These are phyloP conservation scores for Schrenkiella parvula DNA, from an alignment of 345 rosid genomes.

Conservation along the genomic window DNA sequence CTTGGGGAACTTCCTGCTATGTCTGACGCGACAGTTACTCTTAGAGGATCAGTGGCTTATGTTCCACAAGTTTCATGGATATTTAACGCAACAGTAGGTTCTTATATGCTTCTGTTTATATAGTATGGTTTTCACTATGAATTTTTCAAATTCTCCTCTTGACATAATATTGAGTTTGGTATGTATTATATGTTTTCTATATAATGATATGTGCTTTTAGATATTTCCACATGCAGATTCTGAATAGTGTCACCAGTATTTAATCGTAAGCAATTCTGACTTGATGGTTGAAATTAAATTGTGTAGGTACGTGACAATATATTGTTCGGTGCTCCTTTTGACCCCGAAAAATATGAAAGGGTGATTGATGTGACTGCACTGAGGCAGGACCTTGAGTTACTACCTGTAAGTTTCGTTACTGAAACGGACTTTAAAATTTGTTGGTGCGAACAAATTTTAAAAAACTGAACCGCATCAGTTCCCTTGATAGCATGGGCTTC, in stretches of 20 bases:
- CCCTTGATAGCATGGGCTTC: background rate
- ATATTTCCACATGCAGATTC: background rate
- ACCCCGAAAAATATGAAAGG: conserved; percentile 66
- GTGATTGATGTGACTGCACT: conserved; percentile 87
- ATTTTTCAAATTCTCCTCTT: background rate
- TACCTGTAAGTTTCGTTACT: conserved; percentile 58
- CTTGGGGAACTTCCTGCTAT: conserved; percentile 94
- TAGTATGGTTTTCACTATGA: conserved; percentile 1
- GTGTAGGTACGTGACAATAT: conserved; percentile 90
- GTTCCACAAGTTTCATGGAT: conserved; percentile 99
- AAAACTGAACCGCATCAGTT: background rate
- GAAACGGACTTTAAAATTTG: conserved; percentile 2
- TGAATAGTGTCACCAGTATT: background rate
- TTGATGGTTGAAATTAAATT: conserved; percentile 1
- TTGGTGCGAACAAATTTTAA: too few species aligned
- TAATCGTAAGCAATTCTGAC: background rate
- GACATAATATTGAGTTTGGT: background rate
- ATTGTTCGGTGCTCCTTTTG: conserved; percentile 85
- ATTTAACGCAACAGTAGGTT: conserved; percentile 95
- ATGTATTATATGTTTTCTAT: conserved; percentile 3
- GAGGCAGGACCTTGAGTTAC: conserved; percentile 87
- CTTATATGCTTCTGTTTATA: background rate
- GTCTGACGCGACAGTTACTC: conserved; percentile 56
- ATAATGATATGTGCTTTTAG: background rate
- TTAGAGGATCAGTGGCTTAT: conserved; percentile 90